Conservation (phyloP, 2,329 filamentous ascomycete genomes). For the Colletotrichum caudatum region DNA sequence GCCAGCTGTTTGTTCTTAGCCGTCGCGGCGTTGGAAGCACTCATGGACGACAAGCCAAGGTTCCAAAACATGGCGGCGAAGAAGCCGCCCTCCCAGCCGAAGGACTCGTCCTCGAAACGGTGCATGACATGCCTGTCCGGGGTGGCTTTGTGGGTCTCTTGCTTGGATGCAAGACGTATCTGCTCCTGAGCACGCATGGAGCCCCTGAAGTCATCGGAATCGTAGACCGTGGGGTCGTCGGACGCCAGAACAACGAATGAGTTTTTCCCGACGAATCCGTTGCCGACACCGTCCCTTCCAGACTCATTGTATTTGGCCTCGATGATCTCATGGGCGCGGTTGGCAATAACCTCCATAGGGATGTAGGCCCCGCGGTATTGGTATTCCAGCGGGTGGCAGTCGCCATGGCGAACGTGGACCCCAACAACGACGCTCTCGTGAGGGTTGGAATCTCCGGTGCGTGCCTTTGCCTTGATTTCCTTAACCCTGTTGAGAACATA, state of each 20-base stretch:
- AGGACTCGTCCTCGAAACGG: constrained; percentile 79
- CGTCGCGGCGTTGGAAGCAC: constrained; percentile 52
- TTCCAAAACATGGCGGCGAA: constrained; percentile 86
- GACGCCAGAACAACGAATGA: constrained; percentile 76
- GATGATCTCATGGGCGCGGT: constrained; percentile 68
- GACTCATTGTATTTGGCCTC: constrained; percentile 61
- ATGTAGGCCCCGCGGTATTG: constrained; percentile 84
- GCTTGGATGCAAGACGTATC: constrained; percentile 79
- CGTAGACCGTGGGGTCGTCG: constrained; percentile 83
- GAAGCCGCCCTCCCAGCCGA: constrained; percentile 92
- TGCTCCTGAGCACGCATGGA: constrained; percentile 77
- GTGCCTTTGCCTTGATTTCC: constrained; percentile 64
- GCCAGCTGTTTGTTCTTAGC: constrained; percentile 49
- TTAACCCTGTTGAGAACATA: constrained; percentile 73
- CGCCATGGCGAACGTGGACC: constrained; percentile 83
- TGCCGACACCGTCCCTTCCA: constrained; percentile 49
- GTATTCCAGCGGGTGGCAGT: constrained; percentile 80
- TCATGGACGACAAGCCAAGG: constrained; percentile 66
- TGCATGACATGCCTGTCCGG: constrained; percentile 65
- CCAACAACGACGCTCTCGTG: constrained; percentile 71
- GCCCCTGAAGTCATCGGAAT: constrained; percentile 70
- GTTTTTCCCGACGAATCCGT: constrained; percentile 52
- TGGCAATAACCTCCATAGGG: constrained; percentile 75
- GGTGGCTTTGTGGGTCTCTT: constrained; percentile 55
- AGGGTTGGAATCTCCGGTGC: constrained; percentile 55